These are phyloP conservation scores for Neocatenulostroma microsporum DNA, from an alignment of 2,329 filamentous ascomycete genomes.

Conservation along the genomic window DNA sequence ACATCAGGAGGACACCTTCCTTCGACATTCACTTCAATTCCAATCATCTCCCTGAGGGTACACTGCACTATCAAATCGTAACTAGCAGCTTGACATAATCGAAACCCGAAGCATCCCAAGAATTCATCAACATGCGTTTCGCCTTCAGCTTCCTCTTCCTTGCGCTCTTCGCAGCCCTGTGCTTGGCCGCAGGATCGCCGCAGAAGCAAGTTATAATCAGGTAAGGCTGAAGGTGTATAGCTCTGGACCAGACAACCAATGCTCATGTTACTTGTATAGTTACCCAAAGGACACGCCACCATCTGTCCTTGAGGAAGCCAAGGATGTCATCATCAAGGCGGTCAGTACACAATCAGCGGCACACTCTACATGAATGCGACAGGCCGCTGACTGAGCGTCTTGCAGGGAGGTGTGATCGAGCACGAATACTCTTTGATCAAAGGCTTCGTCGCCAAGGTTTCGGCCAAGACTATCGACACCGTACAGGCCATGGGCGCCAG, in stretches of 20 bases:
- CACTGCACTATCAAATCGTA: neutral
- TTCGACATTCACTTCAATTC: no score
- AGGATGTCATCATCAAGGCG: conserved; percentile 58
- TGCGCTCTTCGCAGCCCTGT: conserved; percentile 15
- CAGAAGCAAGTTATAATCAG: conserved; percentile 71
- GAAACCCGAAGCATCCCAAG: conserved; percentile 1
- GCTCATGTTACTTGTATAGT: no score
- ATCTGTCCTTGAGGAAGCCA: conserved; percentile 61
- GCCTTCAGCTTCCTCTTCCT: conserved; percentile 17
- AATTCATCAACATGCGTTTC: conserved; percentile 27
- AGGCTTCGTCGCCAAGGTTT: conserved; percentile 48
- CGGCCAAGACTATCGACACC: conserved; percentile 59
- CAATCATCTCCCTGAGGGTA: neutral
- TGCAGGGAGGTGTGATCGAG: conserved; percentile 62
- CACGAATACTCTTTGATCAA: conserved; percentile 28
- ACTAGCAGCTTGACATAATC: neutral
- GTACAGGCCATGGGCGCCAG: conserved; percentile 56
- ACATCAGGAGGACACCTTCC: no score
- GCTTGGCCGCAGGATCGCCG: conserved; percentile 19
- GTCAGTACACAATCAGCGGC: no score
- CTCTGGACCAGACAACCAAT: no score
- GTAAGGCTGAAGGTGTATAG: no score
- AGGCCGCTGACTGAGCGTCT: no score
- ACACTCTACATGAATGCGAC: no score
- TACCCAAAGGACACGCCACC: conserved; percentile 65